These are phyloP conservation scores for Yarrowia sp. DNA, from an alignment of 805 yeast species.

Conservation along the genomic window DNA sequence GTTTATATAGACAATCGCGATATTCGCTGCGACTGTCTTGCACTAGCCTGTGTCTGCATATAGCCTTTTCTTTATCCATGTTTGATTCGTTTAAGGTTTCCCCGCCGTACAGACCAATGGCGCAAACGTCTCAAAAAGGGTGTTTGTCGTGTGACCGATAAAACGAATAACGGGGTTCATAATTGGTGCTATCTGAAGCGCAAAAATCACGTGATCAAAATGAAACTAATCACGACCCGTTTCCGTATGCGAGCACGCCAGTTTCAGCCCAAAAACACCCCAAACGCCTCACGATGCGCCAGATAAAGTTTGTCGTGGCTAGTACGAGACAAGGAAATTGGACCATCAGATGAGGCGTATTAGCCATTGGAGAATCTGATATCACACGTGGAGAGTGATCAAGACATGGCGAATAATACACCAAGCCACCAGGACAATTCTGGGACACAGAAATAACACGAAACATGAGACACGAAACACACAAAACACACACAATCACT, in stretches of 20 bases:
- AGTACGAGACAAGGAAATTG: neutral
- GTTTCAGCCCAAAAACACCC: neutral
- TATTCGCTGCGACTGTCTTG: neutral
- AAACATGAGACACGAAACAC: neutral
- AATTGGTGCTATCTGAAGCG: neutral
- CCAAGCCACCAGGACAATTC: too few relatives aligned
- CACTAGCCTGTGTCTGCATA: neutral
- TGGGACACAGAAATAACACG: too few relatives aligned
- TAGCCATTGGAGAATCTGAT: too few relatives aligned
- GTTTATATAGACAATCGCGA: neutral
- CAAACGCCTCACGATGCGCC: neutral
- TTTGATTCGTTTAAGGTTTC: neutral
- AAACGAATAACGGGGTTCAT: neutral
- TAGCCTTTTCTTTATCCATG: neutral
- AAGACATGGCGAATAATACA: too few relatives aligned
- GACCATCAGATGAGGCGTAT: neutral
- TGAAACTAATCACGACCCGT: neutral
- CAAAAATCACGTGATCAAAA: slow-evolving; percentile 8
- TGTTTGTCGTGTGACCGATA: neutral
- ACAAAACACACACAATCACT: neutral
- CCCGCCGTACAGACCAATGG: neutral
- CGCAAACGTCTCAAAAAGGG: neutral
- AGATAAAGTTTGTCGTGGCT: neutral
- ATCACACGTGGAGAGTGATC: too few relatives aligned
- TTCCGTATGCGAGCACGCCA: neutral